phyloP scores from a whole-genome alignment of 2,329 filamentous ascomycete species.

The Xylaria hypoxylon region DNA sequence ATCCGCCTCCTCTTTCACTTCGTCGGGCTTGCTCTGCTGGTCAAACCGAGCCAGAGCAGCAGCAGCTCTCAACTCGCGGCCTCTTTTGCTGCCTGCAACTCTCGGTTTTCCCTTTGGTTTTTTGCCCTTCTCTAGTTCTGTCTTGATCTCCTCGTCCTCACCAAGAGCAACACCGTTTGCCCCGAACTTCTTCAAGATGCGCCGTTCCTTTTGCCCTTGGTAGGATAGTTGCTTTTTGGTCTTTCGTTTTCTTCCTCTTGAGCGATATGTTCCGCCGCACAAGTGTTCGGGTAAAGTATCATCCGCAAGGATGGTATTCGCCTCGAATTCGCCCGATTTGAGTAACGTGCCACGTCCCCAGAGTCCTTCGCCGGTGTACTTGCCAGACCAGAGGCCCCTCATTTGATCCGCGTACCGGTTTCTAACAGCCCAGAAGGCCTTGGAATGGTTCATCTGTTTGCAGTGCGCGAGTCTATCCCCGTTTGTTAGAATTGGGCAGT shows the following conservation, averaged over 20 bases:
- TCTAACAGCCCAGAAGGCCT: conserved; percentile 82
- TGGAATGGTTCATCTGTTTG: conserved; percentile 91
- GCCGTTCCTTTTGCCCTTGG: conserved; percentile 77
- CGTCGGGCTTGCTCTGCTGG: conserved; percentile 64
- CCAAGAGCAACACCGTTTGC: conserved; percentile 75
- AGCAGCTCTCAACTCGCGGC: conserved; percentile 79
- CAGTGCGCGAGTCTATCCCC: conserved; percentile 76
- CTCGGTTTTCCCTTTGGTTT: conserved; percentile 73
- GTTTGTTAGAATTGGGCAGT: conserved; percentile 2
- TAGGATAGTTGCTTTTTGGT: conserved; percentile 68
- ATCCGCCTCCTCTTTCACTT: conserved; percentile 53
- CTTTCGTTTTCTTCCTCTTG: conserved; percentile 67
- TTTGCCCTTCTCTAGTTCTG: conserved; percentile 75
- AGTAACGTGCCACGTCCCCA: conserved; percentile 80
- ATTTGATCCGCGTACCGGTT: conserved; percentile 79
- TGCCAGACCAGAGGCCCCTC: conserved; percentile 74
- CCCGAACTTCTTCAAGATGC: conserved; percentile 82
- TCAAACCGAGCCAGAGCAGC: conserved; percentile 81
- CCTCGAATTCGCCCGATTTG: conserved; percentile 69
- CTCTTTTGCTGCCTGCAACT: conserved; percentile 79
- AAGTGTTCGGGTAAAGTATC: conserved; percentile 76
- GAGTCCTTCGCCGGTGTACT: conserved; percentile 83
- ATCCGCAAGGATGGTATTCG: conserved; percentile 61
- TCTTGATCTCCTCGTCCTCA: conserved; percentile 73
- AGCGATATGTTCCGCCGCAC: conserved; percentile 83